Evolutionary conservation across 495 filamentous ascomycete species (phyloP), one percentile per base, ranked within the genome.

Genomic region (Aspergillus sclerotioniger): DNA sequence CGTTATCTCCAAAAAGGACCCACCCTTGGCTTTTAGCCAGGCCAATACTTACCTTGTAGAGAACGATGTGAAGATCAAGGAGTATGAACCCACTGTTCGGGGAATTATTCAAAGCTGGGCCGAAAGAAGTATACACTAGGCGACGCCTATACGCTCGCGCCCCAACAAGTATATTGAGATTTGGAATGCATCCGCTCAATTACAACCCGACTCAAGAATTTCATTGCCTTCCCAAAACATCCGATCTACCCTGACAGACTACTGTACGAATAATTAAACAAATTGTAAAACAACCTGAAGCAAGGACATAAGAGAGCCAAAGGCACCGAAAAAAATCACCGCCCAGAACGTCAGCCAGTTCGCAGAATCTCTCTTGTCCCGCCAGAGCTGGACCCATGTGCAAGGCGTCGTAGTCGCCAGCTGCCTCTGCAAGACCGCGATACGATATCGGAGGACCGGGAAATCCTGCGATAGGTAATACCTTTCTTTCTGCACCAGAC

Each of bases 51-150:
- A 74, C 51, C 43, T 76, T 0, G 60, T 67, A 4, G 71, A 54
- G 0, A 70, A 66, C 0, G 60, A 55, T 17, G 69, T 80, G 8
- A 53, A 52, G 8, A 37, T 79, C 16, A 77, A 72, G 59, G 77
- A 78, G 61, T 80, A 81, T 57, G 71, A 74, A 9, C 20, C 67
- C 7, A 78, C 70, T 0, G 51, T 62, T 7, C 61, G 62, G 48
- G 77, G 76, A 0, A 56, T 80, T 7, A 72, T 80, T 44, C 66
- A 77, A 54, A 79, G 75, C 52, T 81, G 77, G 77, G 68, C 60
- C 28, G 74, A 76, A 53, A 52, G 61, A 32, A 29, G 19, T 1
- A 57, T 51, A 16, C 8, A 44, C 10, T 51, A 43, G 32, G 32
- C 32, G 6, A 33, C 10, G 32, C 32, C 32, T 33, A 33, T 33